Evolutionary conservation across 2,329 filamentous ascomycete species (phyloP), one percentile per base, ranked within the genome.

Genomic region (Xylariaceae sp.): DNA sequence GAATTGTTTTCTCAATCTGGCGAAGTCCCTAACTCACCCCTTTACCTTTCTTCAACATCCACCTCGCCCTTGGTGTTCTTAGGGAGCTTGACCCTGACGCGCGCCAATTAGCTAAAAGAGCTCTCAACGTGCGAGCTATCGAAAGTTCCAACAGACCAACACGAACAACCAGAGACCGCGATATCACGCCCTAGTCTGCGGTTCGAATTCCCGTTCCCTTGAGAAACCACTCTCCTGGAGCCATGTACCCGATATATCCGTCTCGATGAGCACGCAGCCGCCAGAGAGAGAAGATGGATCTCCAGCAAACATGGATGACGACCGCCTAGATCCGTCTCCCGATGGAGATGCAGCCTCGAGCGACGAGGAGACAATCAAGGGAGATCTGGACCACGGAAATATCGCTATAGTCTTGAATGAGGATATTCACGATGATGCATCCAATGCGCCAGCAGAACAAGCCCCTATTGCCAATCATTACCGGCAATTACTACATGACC

Each of bases 291-390:
- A 74, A 66, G 71, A 81, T 82, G 80, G 70, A 53, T 51, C 52
- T 57, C 29, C 55, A 58, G 33, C 27, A 40, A 53, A 59, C 29
- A 70, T 70, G 67, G 67, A 64, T 45, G 49, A 74, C 66, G 76
- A 81, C 65, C 64, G 73, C 68, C 69, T 76, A 72, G 76, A 81
- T 62, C 69, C 73, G 61, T 70, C 75, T 67, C 71, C 72, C 36
- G 59, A 69, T 37, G 72, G 70, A 65, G 73, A 75, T 57, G 66
- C 67, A 55, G 65, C 63, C 52, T 73, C 72, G 35, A 75, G 73
- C 60, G 75, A 78, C 60, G 75, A 74, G 45, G 73, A 76, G 57
- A 76, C 73, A 1, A 69, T 77, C 30, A 73, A 72, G 56, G 73
- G 67, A 21, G 70, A 72, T 18, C 66, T 61, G 1, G 50, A 73